phyloP scores from a whole-genome alignment of 2,329 filamentous ascomycete genomes.

The Paecilomyces dactylethromorphus region DNA sequence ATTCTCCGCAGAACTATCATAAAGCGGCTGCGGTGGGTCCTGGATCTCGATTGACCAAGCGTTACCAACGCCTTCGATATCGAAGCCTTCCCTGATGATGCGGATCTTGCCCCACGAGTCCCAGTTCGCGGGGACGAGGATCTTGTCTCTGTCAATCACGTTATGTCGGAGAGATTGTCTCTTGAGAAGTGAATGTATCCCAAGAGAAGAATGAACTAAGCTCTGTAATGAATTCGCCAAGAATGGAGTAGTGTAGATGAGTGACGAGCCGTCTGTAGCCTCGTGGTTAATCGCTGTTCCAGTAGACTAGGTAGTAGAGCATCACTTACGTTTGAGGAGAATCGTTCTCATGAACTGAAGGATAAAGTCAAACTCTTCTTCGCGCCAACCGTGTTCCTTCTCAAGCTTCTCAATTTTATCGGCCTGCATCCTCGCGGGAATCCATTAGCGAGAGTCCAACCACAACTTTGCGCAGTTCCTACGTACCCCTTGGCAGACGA shows the following conservation, averaged over 20 bases:
- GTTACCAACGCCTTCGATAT: conserved; percentile 77
- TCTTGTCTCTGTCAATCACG: conserved; percentile 88
- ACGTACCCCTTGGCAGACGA: conserved; percentile 86
- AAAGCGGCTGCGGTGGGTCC: conserved; percentile 32
- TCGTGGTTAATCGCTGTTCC: conserved; percentile 9
- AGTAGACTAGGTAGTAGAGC: conserved; percentile 12
- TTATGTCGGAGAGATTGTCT: conserved; percentile 77
- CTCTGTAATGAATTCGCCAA: conserved; percentile 69
- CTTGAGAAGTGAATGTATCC: conserved; percentile 76
- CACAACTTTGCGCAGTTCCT: conserved; percentile 23
- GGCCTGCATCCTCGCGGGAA: conserved; percentile 45
- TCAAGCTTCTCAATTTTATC: conserved; percentile 89
- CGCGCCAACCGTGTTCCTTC: conserved; percentile 85
- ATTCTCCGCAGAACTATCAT: conserved; percentile 19
- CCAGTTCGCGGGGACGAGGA: conserved; percentile 93
- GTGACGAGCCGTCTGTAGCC: conserved; percentile 65
- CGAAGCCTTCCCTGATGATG: conserved; percentile 83
- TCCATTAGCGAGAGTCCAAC: not conserved
- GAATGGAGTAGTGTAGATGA: conserved; percentile 77
- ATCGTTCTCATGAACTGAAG: conserved; percentile 88
- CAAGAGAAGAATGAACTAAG: conserved; percentile 76
- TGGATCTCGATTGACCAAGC: conserved; percentile 84
- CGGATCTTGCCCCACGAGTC: conserved; percentile 98
- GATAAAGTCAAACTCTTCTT: conserved; percentile 94
- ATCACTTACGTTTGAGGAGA: conserved; percentile 67